These are phyloP conservation scores for Castanea crenata DNA, from an alignment of 306 rosid genomes.

Conservation along the genomic window DNA sequence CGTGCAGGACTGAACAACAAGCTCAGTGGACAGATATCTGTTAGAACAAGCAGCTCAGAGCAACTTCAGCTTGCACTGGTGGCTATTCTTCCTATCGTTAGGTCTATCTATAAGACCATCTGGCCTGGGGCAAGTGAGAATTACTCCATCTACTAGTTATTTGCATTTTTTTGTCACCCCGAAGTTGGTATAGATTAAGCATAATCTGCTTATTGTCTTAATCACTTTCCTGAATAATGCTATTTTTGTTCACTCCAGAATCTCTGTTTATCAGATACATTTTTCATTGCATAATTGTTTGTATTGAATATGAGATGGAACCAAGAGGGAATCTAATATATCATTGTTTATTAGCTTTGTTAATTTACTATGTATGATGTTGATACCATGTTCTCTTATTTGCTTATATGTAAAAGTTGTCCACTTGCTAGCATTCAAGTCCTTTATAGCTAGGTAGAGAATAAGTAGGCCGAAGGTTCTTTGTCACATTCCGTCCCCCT, in stretches of 20 bases:
- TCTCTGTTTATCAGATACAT: not conserved
- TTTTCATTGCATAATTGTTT: not conserved
- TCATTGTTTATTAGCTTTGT: constrained; percentile 1
- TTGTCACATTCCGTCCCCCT: too few species aligned
- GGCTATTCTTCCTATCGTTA: constrained; percentile 71
- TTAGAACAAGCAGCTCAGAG: constrained; percentile 94
- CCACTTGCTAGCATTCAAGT: too few species aligned
- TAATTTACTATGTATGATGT: constrained; percentile 1
- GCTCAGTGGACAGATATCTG: constrained; percentile 81
- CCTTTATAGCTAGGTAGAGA: too few species aligned
- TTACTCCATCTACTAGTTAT: constrained; percentile 72
- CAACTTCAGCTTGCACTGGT: constrained; percentile 91
- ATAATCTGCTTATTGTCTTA: not conserved
- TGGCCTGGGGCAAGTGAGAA: constrained; percentile 73
- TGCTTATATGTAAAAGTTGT: too few species aligned
- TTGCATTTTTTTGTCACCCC: not conserved
- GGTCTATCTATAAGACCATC: constrained; percentile 62
- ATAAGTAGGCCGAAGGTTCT: too few species aligned
- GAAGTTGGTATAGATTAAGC: not conserved
- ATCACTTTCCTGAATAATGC: constrained; percentile 21
- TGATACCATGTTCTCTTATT: not conserved
- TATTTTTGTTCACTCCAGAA: constrained; percentile 10
- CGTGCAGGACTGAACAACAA: constrained; percentile 98
- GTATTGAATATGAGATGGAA: constrained; percentile 30
- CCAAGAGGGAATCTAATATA: constrained; percentile 15